phyloP scores from a whole-genome alignment of 192 early-diverging fungal species.

The Gonapodya prolifera region DNA sequence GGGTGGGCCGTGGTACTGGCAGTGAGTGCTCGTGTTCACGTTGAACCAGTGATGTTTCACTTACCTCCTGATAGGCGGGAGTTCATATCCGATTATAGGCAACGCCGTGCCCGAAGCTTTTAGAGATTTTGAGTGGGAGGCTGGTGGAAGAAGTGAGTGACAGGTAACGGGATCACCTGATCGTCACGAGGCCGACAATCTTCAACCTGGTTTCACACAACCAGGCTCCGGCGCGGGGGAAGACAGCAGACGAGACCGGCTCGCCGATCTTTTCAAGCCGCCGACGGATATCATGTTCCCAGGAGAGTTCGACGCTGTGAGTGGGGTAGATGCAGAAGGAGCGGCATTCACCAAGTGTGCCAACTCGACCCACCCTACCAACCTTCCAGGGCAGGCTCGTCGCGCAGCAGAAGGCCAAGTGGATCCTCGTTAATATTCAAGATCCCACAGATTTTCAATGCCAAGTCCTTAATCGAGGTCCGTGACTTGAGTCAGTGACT shows the following conservation, averaged over 20 bases:
- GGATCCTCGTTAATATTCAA: slow-evolving; percentile 80
- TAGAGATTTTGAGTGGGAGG: slow-evolving; percentile 52
- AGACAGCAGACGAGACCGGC: slow-evolving; percentile 31
- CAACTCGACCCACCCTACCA: too few relatives aligned
- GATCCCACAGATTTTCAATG: too few relatives aligned
- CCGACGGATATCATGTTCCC: slow-evolving; percentile 78
- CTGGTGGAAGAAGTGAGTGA: too few relatives aligned
- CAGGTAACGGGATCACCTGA: too few relatives aligned
- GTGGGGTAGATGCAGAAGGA: background rate
- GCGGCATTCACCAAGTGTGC: too few relatives aligned
- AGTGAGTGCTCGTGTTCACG: slow-evolving; percentile 7
- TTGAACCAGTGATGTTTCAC: background rate
- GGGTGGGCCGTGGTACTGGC: slow-evolving; percentile 13
- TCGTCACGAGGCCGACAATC: too few relatives aligned
- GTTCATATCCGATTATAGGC: slow-evolving; percentile 30
- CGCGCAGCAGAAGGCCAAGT: slow-evolving; percentile 51
- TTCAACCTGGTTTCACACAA: slow-evolving; percentile 22
- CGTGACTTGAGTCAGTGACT: too few relatives aligned
- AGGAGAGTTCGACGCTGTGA: slow-evolving; percentile 55
- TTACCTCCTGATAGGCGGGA: slow-evolving; percentile 13
- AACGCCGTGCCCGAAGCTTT: slow-evolving; percentile 38
- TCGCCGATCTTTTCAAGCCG: slow-evolving; percentile 72
- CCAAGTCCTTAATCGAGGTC: too few relatives aligned
- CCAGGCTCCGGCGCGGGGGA: slow-evolving; percentile 10
- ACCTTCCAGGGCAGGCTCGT: slow-evolving; percentile 40